Percentiles rank a stretch among this genome's conserved stretches.
These are phyloP conservation scores for Ilyonectria mors-panacis DNA, from an alignment of 2,329 filamentous ascomycete species.

Conservation along the genomic window DNA sequence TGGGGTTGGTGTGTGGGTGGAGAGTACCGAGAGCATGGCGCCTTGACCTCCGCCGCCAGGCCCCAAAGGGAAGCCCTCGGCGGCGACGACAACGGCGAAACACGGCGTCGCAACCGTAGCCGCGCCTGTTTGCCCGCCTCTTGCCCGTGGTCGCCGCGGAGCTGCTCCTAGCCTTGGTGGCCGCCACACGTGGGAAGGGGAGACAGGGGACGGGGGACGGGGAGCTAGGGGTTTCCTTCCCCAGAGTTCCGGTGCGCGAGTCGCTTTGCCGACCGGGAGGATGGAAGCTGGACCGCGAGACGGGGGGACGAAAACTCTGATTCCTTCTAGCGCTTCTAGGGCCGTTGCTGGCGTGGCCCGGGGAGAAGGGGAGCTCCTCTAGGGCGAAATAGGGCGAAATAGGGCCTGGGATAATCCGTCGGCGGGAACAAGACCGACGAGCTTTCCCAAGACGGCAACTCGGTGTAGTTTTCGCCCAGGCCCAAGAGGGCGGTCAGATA, in stretches of 20 bases:
- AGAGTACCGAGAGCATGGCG: neutral
- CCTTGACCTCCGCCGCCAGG: neutral
- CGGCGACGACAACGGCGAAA: neutral
- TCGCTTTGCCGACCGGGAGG: constrained; percentile 11
- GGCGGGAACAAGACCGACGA: constrained; percentile 10
- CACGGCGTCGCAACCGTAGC: neutral
- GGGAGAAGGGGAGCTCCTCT: constrained; percentile 3
- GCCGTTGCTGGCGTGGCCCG: constrained; percentile 1
- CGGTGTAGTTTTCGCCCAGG: constrained; percentile 6
- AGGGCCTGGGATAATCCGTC: constrained; percentile 36
- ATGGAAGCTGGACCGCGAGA: constrained; percentile 13
- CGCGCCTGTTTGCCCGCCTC: neutral
- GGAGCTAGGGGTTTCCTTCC: constrained; percentile 15
- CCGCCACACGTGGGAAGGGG: constrained; percentile 4
- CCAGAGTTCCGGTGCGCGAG: constrained; percentile 11
- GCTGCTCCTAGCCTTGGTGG: neutral
- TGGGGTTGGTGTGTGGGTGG: neutral
- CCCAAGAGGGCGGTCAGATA: constrained; percentile 5
- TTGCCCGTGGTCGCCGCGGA: neutral
- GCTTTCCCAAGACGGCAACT: constrained; percentile 18
- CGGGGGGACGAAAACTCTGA: constrained; percentile 20
- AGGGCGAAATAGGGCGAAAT: constrained; percentile 14
- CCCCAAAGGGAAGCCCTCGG: neutral
- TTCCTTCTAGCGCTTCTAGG: constrained; percentile 24
- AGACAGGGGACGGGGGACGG: constrained; percentile 2